These are phyloP conservation scores for Aspergillus diversus DNA, from an alignment of 495 filamentous ascomycete species.

Conservation along the genomic window DNA sequence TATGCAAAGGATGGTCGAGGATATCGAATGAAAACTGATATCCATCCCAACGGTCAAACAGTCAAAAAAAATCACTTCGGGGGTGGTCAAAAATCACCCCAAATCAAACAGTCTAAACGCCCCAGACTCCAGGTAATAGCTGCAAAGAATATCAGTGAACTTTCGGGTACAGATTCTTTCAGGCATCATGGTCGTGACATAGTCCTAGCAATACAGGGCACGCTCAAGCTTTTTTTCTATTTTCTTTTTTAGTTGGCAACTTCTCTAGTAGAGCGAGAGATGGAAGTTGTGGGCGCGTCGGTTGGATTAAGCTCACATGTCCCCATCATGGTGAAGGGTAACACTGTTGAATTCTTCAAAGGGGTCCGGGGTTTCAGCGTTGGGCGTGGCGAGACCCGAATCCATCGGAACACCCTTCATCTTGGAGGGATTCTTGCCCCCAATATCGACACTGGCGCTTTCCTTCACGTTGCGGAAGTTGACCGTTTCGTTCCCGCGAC, in stretches of 20 bases:
- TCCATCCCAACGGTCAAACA: slow-evolving; percentile 17
- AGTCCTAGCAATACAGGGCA: slow-evolving; percentile 28
- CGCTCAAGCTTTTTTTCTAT: slow-evolving; percentile 30
- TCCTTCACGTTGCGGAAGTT: slow-evolving; percentile 99
- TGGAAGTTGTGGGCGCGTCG: slow-evolving; percentile 18
- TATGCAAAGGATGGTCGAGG: slow-evolving; percentile 13
- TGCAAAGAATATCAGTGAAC: slow-evolving; percentile 26
- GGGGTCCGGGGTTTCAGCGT: slow-evolving; percentile 83
- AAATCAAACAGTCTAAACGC: slow-evolving; percentile 26
- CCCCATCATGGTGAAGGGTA: slow-evolving; percentile 95
- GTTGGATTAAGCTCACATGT: slow-evolving; percentile 39
- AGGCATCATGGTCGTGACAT: slow-evolving; percentile 46
- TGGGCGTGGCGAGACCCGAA: slow-evolving; percentile 82
- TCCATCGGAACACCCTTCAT: slow-evolving; percentile 83
- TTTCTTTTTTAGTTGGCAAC: background rate
- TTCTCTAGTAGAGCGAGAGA: slow-evolving; percentile 21
- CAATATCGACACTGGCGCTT: slow-evolving; percentile 92
- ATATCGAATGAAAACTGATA: slow-evolving; percentile 19
- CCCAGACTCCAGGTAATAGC: slow-evolving; percentile 34
- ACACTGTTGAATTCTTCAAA: slow-evolving; percentile 99
- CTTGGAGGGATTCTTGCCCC: slow-evolving; percentile 57
- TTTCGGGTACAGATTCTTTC: slow-evolving; percentile 38
- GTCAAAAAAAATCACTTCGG: slow-evolving; percentile 24
- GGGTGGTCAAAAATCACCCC: slow-evolving; percentile 6
- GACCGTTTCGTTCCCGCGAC: slow-evolving; percentile 86